Percentiles rank a stretch among this genome's conserved stretches.
phyloP scores from a whole-genome alignment of 2,329 filamentous ascomycete genomes.

The Neoscytalidium dimidiatum region DNA sequence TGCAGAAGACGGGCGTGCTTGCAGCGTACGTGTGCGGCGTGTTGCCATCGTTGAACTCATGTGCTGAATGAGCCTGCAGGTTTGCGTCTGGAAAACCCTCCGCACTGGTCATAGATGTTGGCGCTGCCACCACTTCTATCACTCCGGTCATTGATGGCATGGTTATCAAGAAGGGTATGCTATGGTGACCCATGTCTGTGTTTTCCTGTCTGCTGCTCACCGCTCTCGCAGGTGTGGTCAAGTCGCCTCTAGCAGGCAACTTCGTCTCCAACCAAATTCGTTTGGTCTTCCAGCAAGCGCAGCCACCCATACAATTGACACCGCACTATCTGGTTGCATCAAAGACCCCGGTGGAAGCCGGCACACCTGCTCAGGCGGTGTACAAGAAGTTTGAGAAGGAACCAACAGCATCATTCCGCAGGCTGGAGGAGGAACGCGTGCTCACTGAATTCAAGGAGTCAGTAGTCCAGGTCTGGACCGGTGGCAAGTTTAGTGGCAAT shows the following conservation, averaged over 20 bases:
- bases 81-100: conserved; percentile 93
- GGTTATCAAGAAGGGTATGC: conserved; percentile 73
- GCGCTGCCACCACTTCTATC: conserved; percentile 83
- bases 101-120: conserved; percentile 88
- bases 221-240: conserved; percentile 64
- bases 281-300: conserved; percentile 68
- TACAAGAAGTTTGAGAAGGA: conserved; percentile 68
- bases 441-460: conserved; percentile 97
- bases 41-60: not conserved
- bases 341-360: conserved; percentile 87
- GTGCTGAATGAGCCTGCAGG: conserved; percentile 31
- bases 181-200: not conserved
- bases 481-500: conserved; percentile 61
- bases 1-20: conserved; percentile 85
- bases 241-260: conserved; percentile 81
- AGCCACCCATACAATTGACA: conserved; percentile 72
- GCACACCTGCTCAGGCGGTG: conserved; percentile 73
- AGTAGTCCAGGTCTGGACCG: conserved; percentile 90
- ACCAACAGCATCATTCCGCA: conserved; percentile 70
- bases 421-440: conserved; percentile 87
- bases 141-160: conserved; percentile 93
- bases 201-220: not conserved
- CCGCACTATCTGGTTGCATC: conserved; percentile 87
- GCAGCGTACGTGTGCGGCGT: conserved; percentile 59
- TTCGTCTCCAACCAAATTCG: conserved; percentile 90